Base-by-base conservation (phyloP, 306 rosid genomes). In the Cucurbita pepo region DNA sequence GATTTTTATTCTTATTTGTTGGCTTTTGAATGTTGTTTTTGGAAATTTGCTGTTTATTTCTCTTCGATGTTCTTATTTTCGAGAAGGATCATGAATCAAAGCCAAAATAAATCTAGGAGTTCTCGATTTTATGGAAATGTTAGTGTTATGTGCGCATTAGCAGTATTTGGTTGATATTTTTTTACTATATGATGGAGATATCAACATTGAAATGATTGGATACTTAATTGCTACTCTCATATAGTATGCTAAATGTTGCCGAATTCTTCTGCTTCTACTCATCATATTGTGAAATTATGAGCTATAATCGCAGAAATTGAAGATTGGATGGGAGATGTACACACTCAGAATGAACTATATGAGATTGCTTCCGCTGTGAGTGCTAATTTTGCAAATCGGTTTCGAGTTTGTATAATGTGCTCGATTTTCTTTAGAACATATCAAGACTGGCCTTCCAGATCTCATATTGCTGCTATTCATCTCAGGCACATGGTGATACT, bases 401-500 rank as follows among this genome's bases (percentile, higher is more conserved):
- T 34, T 10, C 56, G 18, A 67, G 21, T 45, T 45, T 7, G 7
- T 25, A 14, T 21, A 51, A 1, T 2, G 5, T 7, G 13, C 22
- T 25, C 4, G 44, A 48, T 67, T 14, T 14, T 1, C 57, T 55
- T 55, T 53, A 72, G 54, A 22, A 43, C 40, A 3, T 45, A 8
- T 30, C 10, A 21, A 45, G 44, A 62, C 62, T 8, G 47, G 54
- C 73, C 53, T 41, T 72, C 21, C 7, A 36, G 56, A 77, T 86
- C 75, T 75, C 50, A 77, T 22, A 43, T 52, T 72, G 22, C 16
- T 72, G 22, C 16, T 79, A 72, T 62, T 79, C 75, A 52, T 79
- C 53, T 76, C 86, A 85, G 89, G 89, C 66, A 56, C 52, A 25
- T 70, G 81, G 51, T 41, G 85, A 56, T 75, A 69, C 67, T 71